Conservation (phyloP, 495 filamentous ascomycete genomes). For the Xylaria longipes region DNA sequence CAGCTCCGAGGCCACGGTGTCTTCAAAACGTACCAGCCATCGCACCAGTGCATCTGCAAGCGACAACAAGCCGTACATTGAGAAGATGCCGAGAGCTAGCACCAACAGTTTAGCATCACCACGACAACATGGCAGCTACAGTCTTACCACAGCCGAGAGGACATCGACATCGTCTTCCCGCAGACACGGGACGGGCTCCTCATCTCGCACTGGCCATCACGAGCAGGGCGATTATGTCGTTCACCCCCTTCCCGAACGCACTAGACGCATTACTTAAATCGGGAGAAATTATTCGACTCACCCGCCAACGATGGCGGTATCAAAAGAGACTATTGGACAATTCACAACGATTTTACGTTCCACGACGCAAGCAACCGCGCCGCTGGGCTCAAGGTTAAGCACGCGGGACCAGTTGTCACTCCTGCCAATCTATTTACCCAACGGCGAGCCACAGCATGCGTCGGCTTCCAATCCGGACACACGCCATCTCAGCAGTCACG, state of each 20-base stretch:
- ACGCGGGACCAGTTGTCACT: background rate
- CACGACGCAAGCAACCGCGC: background rate
- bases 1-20: constrained; percentile 25
- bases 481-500: background rate
- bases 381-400: background rate
- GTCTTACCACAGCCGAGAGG: constrained; percentile 1
- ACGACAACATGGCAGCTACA: constrained; percentile 24
- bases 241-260: constrained; percentile 27
- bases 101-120: constrained; percentile 23
- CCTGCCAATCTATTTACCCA: background rate
- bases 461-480: background rate
- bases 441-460: constrained; percentile 2
- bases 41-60: constrained; percentile 28
- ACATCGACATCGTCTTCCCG: constrained; percentile 5
- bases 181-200: background rate
- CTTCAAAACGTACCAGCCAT: constrained; percentile 33
- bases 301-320: background rate
- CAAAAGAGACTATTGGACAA: background rate
- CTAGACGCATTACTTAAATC: background rate
- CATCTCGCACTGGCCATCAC: constrained; percentile 5
- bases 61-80: constrained; percentile 38
- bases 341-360: constrained; percentile 1
- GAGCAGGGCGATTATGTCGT: constrained; percentile 21
- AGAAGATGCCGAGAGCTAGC: constrained; percentile 34
- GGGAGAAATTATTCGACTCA: background rate